phyloP scores from a whole-genome alignment of 495 filamentous ascomycete species.

The Alectoria sarmentosa region DNA sequence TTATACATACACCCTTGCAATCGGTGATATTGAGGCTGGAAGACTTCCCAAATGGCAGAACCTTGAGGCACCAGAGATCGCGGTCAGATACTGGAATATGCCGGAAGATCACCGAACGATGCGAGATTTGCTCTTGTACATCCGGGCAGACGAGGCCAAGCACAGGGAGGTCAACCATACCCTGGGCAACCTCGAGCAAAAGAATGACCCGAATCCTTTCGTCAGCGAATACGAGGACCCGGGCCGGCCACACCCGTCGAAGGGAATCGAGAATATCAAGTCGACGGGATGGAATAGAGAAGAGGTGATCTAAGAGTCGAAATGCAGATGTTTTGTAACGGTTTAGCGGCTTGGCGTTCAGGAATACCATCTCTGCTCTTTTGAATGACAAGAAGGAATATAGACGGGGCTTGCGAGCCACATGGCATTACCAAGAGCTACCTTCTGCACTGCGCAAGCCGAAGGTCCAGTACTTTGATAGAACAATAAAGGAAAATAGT shows the following conservation, averaged over 20 bases:
- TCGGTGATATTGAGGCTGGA: conserved; percentile 78
- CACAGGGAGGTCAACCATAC: conserved; percentile 98
- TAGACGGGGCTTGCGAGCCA: neutral
- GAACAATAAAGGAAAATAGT: neutral
- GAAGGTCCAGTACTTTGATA: neutral
- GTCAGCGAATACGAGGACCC: conserved; percentile 63
- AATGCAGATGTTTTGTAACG: conserved; percentile 12
- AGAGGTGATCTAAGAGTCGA: conserved; percentile 60
- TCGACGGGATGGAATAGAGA: conserved; percentile 73
- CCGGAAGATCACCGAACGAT: conserved; percentile 76
- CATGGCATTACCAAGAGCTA: neutral
- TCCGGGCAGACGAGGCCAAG: conserved; percentile 93
- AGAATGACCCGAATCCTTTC: conserved; percentile 85
- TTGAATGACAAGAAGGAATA: conserved; percentile 1
- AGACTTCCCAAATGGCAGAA: conserved; percentile 75
- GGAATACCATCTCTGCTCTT: conserved; percentile 23
- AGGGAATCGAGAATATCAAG: conserved; percentile 61
- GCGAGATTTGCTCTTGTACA: conserved; percentile 77
- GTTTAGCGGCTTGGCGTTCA: conserved; percentile 24
- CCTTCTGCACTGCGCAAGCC: neutral
- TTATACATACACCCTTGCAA: conserved; percentile 83
- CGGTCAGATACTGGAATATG: conserved; percentile 87
- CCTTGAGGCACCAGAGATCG: conserved; percentile 78
- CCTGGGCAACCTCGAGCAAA: conserved; percentile 73
- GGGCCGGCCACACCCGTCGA: conserved; percentile 56